Conservation (phyloP, 2,329 filamentous ascomycete genomes). For the Phyllosticta citribraziliensis region DNA sequence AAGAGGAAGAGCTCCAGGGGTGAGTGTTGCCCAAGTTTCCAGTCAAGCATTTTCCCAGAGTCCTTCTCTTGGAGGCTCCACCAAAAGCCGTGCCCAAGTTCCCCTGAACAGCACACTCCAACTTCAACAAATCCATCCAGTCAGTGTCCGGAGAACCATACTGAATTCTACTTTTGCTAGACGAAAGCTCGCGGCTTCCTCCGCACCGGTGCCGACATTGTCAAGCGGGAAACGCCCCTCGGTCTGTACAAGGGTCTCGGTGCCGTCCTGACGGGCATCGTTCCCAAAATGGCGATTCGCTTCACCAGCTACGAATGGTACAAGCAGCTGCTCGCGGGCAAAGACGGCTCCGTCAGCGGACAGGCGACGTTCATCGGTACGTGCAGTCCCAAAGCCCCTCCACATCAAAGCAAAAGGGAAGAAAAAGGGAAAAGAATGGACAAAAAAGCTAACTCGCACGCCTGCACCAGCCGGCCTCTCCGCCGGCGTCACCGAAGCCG, state of each 20-base stretch:
- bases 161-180: conserved; percentile 21
- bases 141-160: too few relatives aligned
- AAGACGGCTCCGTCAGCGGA: conserved; percentile 55
- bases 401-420: background rate
- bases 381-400: conserved; percentile 16
- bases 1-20: conserved; percentile 70
- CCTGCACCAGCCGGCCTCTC: conserved; percentile 61
- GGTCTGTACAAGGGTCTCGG: conserved; percentile 98
- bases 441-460: background rate
- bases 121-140: too few relatives aligned
- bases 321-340: conserved; percentile 69
- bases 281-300: conserved; percentile 98
- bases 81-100: too few relatives aligned
- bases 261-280: conserved; percentile 88
- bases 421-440: background rate
- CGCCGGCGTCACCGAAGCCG: conserved; percentile 91
- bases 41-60: background rate
- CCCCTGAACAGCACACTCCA: too few relatives aligned
- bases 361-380: conserved; percentile 61
- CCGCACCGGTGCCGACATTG: conserved; percentile 74
- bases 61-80: too few relatives aligned
- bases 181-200: conserved; percentile 78
- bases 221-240: conserved; percentile 80
- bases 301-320: conserved; percentile 97
- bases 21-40: conserved; percentile 30